Percentiles rank a stretch among this genome's conserved stretches.
These are phyloP conservation scores for Dryas integrifolia DNA, from an alignment of 331 rosid species.

Conservation along the genomic window DNA sequence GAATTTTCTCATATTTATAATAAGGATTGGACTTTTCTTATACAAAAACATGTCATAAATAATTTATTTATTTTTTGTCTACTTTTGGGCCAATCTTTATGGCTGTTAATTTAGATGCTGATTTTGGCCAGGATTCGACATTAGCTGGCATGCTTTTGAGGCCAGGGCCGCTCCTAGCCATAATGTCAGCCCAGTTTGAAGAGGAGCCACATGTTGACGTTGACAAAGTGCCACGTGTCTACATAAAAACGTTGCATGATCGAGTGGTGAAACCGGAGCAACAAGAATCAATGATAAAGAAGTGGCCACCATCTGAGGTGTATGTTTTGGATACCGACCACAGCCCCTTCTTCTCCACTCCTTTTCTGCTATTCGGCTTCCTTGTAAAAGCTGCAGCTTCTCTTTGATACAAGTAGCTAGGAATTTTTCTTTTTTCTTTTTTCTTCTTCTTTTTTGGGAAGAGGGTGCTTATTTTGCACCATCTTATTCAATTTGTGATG, in stretches of 20 bases:
- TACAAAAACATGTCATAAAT: no score
- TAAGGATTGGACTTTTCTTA: no score
- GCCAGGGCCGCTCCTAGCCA: conserved; percentile 66
- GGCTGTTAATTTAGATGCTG: background rate
- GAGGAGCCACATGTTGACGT: conserved; percentile 22
- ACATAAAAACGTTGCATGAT: conserved; percentile 62
- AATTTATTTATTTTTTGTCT: no score
- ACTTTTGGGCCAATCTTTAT: no score
- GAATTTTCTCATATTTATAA: no score
- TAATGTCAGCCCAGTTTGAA: conserved; percentile 43
- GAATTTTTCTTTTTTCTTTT: background rate
- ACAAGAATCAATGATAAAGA: conserved; percentile 70
- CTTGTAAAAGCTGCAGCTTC: conserved; percentile 57
- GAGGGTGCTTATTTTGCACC: background rate
- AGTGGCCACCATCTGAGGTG: conserved; percentile 60
- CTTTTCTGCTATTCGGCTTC: conserved; percentile 69
- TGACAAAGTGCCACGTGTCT: conserved; percentile 63
- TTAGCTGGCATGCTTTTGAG: conserved; percentile 67
- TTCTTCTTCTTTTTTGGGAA: no score
- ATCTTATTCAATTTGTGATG: background rate
- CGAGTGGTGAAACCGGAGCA: conserved; percentile 60
- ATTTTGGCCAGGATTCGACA: conserved; percentile 53
- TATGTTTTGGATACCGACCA: conserved; percentile 71
- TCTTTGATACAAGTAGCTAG: background rate
- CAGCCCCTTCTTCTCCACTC: conserved; percentile 74